Evolutionary conservation across 1,139 yeast genomes (phyloP).

Genomic region (Protomyces arabidopsidicola): DNA sequence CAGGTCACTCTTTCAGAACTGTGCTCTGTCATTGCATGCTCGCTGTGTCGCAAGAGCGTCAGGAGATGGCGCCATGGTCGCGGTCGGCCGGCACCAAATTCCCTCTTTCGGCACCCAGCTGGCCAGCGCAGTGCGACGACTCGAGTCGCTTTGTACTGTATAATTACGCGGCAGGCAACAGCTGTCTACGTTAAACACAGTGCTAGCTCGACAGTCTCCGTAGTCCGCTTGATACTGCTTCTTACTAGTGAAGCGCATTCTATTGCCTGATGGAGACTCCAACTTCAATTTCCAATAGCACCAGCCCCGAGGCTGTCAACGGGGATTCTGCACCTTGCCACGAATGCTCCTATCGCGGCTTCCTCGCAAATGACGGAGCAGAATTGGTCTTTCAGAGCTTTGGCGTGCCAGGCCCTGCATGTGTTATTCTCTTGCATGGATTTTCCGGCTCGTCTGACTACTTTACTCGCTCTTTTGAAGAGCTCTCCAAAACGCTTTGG

Average conservation of each 20-base stretch:
- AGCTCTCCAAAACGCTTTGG: neutral
- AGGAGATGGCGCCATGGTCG: neutral
- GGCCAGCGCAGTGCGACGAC: too few species aligned
- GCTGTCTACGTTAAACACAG: too few species aligned
- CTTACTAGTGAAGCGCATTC: neutral
- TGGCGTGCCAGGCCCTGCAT: neutral
- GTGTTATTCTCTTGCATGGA: slow-evolving; percentile 19
- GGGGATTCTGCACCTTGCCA: neutral
- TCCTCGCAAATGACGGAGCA: slow-evolving; percentile 10
- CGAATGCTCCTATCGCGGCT: neutral
- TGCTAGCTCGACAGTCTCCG: too few species aligned
- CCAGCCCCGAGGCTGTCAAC: neutral
- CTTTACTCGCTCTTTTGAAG: slow-evolving; percentile 1
- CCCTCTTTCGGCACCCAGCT: neutral
- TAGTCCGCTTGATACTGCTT: too few species aligned
- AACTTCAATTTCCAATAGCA: too few species aligned
- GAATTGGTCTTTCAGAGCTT: neutral
- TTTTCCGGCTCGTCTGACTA: slow-evolving; percentile 21
- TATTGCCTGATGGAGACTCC: neutral
- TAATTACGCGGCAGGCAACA: too few species aligned
- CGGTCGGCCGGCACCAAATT: neutral
- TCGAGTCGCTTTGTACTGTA: too few species aligned
- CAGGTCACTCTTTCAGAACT: neutral
- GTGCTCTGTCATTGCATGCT: neutral
- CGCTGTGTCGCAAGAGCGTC: neutral